Evolutionary conservation across 805 yeast species (phyloP).

Genomic region (Kazachstania taianensis): DNA sequence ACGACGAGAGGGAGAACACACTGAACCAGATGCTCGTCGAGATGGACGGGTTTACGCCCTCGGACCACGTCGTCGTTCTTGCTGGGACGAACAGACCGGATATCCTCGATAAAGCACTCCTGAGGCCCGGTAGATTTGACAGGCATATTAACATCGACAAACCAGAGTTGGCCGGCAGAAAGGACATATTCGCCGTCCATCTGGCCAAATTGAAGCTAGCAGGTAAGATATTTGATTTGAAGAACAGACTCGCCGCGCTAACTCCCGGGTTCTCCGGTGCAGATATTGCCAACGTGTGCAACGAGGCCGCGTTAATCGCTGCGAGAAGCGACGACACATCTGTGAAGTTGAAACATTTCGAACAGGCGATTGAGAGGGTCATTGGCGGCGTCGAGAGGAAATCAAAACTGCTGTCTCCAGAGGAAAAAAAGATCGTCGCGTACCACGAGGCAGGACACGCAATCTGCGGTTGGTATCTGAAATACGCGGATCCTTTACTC

Average conservation of each 20-base stretch:
- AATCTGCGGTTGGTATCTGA: constrained; percentile 91
- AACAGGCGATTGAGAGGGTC: constrained; percentile 93
- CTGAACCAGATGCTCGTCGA: constrained; percentile 92
- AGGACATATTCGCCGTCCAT: constrained; percentile 84
- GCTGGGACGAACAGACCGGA: constrained; percentile 98
- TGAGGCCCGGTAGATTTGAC: constrained; percentile 97
- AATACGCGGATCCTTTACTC: constrained; percentile 83
- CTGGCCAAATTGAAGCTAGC: constrained; percentile 58
- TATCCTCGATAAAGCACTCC: constrained; percentile 80
- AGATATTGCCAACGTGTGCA: constrained; percentile 92
- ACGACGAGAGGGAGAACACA: constrained; percentile 95
- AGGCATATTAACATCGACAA: constrained; percentile 85
- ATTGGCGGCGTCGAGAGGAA: constrained; percentile 94
- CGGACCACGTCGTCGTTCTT: constrained; percentile 90
- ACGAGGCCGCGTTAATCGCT: constrained; percentile 95
- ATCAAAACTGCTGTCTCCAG: constrained; percentile 69
- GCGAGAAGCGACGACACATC: constrained; percentile 70
- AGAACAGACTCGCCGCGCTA: constrained; percentile 85
- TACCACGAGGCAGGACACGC: constrained; percentile 99
- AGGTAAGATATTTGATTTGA: constrained; percentile 43
- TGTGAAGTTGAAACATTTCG: constrained; percentile 75
- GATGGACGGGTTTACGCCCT: constrained; percentile 92
- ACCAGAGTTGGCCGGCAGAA: constrained; percentile 92
- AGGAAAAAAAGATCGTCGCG: constrained; percentile 85
- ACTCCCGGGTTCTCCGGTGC: constrained; percentile 99